Evolutionary conservation across 2,329 filamentous ascomycete species (phyloP).

Genomic region (Stenocarpella maydis): DNA sequence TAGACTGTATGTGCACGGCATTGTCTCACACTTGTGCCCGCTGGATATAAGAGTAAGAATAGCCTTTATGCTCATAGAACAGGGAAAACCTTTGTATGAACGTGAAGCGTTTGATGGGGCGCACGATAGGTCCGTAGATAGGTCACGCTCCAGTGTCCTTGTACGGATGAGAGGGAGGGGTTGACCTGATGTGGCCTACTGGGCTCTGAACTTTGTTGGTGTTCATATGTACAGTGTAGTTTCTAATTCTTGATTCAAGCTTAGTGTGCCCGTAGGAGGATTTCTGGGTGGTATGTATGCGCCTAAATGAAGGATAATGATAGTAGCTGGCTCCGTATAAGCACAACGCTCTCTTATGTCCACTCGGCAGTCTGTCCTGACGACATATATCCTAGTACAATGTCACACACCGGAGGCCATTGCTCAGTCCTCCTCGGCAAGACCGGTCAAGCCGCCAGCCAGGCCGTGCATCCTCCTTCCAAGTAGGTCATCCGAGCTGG

Average conservation of each 20-base stretch:
- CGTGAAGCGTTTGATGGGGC: not conserved
- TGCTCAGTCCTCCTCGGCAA: conserved; percentile 49
- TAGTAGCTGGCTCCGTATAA: not conserved
- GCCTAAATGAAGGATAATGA: not conserved
- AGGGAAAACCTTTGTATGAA: not conserved
- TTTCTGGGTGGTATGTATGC: no score
- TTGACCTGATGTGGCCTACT: not conserved
- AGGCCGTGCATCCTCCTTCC: conserved; percentile 66
- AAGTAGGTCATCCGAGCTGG: conserved; percentile 66
- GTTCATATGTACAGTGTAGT: not conserved
- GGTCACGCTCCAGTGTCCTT: not conserved
- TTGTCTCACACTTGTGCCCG: not conserved
- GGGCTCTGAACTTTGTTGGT: not conserved
- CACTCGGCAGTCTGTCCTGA: not conserved
- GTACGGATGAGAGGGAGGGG: not conserved
- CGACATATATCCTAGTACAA: not conserved
- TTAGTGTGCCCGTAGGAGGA: not conserved
- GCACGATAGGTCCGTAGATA: not conserved
- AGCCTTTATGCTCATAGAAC: not conserved
- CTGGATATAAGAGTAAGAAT: not conserved
- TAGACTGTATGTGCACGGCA: not conserved
- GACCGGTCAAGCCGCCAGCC: conserved; percentile 60
- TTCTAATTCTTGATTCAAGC: not conserved
- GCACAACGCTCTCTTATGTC: not conserved
- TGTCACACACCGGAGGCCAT: not conserved